These are phyloP conservation scores for Wickerhamomyces ciferrii DNA, from an alignment of 805 yeast genomes.

Conservation along the genomic window DNA sequence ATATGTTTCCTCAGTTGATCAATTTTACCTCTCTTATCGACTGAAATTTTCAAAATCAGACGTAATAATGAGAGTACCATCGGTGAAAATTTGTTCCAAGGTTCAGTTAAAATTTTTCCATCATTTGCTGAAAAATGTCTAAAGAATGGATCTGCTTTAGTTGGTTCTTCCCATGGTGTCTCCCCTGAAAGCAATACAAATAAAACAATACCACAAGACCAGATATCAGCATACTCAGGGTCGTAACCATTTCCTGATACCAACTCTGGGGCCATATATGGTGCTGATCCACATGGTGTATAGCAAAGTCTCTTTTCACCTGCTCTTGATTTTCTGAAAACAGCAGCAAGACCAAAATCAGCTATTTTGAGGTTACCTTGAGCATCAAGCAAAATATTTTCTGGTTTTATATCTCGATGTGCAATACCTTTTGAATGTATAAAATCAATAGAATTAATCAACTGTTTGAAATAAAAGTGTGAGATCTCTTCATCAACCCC, in stretches of 20 bases:
- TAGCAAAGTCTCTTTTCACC: slow-evolving; percentile 42
- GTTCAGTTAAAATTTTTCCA: slow-evolving; percentile 40
- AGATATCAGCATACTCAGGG: slow-evolving; percentile 54
- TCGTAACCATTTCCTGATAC: slow-evolving; percentile 40
- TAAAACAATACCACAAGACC: slow-evolving; percentile 66
- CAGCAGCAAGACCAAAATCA: slow-evolving; percentile 72
- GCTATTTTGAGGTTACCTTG: slow-evolving; percentile 67
- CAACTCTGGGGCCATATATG: slow-evolving; percentile 77
- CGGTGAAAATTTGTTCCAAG: slow-evolving; percentile 52
- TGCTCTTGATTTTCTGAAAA: slow-evolving; percentile 40
- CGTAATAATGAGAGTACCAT: slow-evolving; percentile 46
- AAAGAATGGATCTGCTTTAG: slow-evolving; percentile 43
- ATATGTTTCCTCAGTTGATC: slow-evolving; percentile 41
- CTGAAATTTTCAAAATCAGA: slow-evolving; percentile 45
- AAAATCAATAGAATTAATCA: slow-evolving; percentile 54
- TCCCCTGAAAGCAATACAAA: slow-evolving; percentile 61
- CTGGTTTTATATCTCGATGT: slow-evolving; percentile 67
- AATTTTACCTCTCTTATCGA: slow-evolving; percentile 36
- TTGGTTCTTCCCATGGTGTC: slow-evolving; percentile 71
- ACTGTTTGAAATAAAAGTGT: slow-evolving; percentile 63
- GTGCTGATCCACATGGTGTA: slow-evolving; percentile 68
- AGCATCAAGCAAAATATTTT: slow-evolving; percentile 57
- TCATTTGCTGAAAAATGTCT: slow-evolving; percentile 32
- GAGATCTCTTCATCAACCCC: slow-evolving; percentile 65
- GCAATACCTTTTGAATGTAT: slow-evolving; percentile 62